These are phyloP conservation scores for Platanus orientalis DNA, from an alignment of 164 flowering plant genomes.

Conservation along the genomic window DNA sequence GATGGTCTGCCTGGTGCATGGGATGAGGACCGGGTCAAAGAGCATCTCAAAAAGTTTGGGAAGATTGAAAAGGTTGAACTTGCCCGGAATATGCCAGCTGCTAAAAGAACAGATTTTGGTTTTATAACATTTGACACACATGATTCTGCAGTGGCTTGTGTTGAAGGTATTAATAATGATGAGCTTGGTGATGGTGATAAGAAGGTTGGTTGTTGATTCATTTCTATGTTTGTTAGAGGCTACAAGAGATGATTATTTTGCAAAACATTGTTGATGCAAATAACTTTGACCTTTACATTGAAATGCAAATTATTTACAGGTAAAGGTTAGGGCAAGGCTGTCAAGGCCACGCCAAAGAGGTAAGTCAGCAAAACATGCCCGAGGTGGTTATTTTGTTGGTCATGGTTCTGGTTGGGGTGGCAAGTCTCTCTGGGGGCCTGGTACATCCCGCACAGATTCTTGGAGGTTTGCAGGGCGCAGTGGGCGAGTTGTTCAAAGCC, in stretches of 20 bases:
- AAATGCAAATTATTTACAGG: slow-evolving; percentile 4
- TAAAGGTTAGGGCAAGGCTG: slow-evolving; percentile 26
- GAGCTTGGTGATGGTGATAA: slow-evolving; percentile 26
- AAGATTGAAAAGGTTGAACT: slow-evolving; percentile 30
- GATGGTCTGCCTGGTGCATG: slow-evolving; percentile 29
- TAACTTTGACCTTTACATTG: neutral
- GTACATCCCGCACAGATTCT: slow-evolving; percentile 11
- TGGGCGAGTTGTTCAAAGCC: slow-evolving; percentile 17
- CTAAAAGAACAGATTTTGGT: slow-evolving; percentile 35
- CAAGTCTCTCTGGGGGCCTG: slow-evolving; percentile 15
- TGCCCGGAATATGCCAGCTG: slow-evolving; percentile 33
- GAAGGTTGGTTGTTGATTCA: slow-evolving; percentile 14
- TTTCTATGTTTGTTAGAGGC: neutral
- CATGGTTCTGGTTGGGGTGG: slow-evolving; percentile 12
- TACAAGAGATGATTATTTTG: neutral
- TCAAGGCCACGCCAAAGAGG: slow-evolving; percentile 28
- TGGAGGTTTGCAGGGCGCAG: slow-evolving; percentile 21
- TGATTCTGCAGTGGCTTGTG: slow-evolving; percentile 32
- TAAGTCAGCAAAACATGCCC: slow-evolving; percentile 15
- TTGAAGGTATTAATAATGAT: slow-evolving; percentile 21
- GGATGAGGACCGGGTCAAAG: slow-evolving; percentile 32
- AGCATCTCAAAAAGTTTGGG: slow-evolving; percentile 25
- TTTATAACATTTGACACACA: slow-evolving; percentile 30
- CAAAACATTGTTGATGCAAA: neutral
- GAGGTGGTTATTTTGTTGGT: slow-evolving; percentile 18